Evolutionary conservation across 768 basidiomycete species (phyloP).

Genomic region (Amanita pallidorosea): DNA sequence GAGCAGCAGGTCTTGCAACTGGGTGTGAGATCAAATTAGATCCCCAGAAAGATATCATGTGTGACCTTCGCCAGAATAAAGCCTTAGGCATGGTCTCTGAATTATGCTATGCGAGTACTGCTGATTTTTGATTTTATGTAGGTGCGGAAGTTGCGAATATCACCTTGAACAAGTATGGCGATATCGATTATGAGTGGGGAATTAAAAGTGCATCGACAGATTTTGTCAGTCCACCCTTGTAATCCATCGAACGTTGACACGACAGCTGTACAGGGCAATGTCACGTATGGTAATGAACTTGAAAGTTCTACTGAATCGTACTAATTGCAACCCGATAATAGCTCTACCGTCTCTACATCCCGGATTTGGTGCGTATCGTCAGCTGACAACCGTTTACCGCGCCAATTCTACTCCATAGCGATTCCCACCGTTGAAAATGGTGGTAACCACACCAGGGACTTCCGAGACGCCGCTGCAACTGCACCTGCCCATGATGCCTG

Average conservation of each 20-base stretch:
- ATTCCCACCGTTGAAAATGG: conserved; percentile 66
- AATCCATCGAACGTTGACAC: not conserved
- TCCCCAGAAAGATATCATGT: conserved; percentile 19
- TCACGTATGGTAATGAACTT: conserved; percentile 52
- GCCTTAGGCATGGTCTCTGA: conserved; percentile 32
- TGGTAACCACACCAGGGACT: conserved; percentile 69
- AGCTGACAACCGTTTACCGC: conserved; percentile 4
- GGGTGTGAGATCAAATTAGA: conserved; percentile 42
- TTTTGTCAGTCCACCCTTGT: conserved; percentile 42
- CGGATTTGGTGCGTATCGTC: conserved; percentile 38
- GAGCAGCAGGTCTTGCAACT: conserved; percentile 60
- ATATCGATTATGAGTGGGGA: conserved; percentile 55
- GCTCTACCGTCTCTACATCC: conserved; percentile 65
- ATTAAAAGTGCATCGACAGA: conserved; percentile 70
- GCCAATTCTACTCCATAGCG: conserved; percentile 25
- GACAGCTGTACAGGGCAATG: conserved; percentile 42
- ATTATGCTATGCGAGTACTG: not conserved
- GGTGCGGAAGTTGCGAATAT: conserved; percentile 58
- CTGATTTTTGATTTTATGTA: conserved; percentile 15
- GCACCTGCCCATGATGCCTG: conserved; percentile 54
- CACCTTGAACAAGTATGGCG: conserved; percentile 48
- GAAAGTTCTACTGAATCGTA: not conserved
- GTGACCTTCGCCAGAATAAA: conserved; percentile 61
- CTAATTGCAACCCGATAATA: conserved; percentile 9
- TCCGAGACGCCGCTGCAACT: conserved; percentile 53